These are phyloP conservation scores for Rosa multiflora DNA, from an alignment of 306 rosid genomes.

Conservation along the genomic window DNA sequence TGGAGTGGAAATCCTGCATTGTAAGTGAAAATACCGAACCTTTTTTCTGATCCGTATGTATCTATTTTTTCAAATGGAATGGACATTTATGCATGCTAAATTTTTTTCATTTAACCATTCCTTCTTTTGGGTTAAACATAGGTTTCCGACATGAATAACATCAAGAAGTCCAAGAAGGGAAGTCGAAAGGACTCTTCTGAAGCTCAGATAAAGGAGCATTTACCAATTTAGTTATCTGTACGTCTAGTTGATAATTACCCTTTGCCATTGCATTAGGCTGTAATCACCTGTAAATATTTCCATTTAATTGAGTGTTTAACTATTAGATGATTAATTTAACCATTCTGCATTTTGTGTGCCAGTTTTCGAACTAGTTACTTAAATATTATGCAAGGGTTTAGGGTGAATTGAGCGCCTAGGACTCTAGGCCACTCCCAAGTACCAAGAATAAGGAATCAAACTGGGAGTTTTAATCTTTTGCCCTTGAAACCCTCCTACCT, in stretches of 20 bases:
- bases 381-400: neutral
- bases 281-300: conserved; percentile 24
- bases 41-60: neutral
- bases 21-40: conserved; percentile 45
- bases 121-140: conserved; percentile 25
- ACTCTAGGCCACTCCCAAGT: neutral
- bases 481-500: neutral
- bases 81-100: no score
- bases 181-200: conserved; percentile 13
- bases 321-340: neutral
- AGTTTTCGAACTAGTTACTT: neutral
- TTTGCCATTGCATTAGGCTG: neutral
- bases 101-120: conserved; percentile 5
- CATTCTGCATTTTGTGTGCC: neutral
- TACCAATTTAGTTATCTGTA: conserved; percentile 2
- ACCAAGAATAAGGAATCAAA: neutral
- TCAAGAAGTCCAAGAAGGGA: conserved; percentile 44
- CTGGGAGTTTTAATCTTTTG: neutral
- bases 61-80: neutral
- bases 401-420: neutral
- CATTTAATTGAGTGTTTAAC: neutral
- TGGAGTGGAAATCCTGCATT: conserved; percentile 78
- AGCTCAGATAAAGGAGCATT: conserved; percentile 24
- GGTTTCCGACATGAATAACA: conserved; percentile 57
- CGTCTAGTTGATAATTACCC: neutral